Evolutionary conservation across 2,329 filamentous ascomycete genomes (phyloP).

Genomic region (Colletotrichum lindemuthianum): DNA sequence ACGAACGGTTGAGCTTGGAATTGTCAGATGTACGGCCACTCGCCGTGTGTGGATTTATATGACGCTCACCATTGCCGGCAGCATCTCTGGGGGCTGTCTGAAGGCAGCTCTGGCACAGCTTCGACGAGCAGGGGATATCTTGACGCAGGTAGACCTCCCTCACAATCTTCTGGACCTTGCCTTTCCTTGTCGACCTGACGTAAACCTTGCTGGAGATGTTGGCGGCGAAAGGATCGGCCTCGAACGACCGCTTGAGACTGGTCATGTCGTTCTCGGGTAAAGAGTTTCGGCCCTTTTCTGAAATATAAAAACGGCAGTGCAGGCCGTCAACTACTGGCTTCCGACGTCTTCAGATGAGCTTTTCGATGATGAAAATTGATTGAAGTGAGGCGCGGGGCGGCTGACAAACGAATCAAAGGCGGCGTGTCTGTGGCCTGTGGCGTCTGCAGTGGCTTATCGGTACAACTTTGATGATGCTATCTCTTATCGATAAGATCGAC

Average conservation of each 20-base stretch:
- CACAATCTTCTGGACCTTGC: slow-evolving; percentile 99
- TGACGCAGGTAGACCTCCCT: slow-evolving; percentile 94
- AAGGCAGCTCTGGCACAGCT: slow-evolving; percentile 82
- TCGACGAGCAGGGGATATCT: slow-evolving; percentile 97
- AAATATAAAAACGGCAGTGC: slow-evolving; percentile 5
- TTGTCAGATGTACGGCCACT: background rate
- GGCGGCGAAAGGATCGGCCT: slow-evolving; percentile 64
- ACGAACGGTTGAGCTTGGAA: slow-evolving; percentile 79
- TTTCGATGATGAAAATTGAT: slow-evolving; percentile 33
- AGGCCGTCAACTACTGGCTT: slow-evolving; percentile 2
- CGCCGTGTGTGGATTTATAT: background rate
- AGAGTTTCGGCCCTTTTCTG: background rate
- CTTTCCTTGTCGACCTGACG: slow-evolving; percentile 91
- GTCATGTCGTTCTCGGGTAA: slow-evolving; percentile 60
- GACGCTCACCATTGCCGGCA: slow-evolving; percentile 73
- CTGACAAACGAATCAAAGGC: slow-evolving; percentile 37
- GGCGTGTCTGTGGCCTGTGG: background rate
- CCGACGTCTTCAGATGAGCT: background rate
- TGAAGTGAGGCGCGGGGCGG: slow-evolving; percentile 32
- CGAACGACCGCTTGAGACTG: slow-evolving; percentile 69
- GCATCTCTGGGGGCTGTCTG: slow-evolving; percentile 82
- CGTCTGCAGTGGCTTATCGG: slow-evolving; percentile 24
- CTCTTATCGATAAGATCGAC: slow-evolving; percentile 3
- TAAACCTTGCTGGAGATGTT: slow-evolving; percentile 97
- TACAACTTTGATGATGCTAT: background rate